A percentile compares a stretch with the other conserved stretches of the same genome.
Evolutionary conservation across 208 protist species (phyloP).

Genomic region (Crithidia thermophila): DNA sequence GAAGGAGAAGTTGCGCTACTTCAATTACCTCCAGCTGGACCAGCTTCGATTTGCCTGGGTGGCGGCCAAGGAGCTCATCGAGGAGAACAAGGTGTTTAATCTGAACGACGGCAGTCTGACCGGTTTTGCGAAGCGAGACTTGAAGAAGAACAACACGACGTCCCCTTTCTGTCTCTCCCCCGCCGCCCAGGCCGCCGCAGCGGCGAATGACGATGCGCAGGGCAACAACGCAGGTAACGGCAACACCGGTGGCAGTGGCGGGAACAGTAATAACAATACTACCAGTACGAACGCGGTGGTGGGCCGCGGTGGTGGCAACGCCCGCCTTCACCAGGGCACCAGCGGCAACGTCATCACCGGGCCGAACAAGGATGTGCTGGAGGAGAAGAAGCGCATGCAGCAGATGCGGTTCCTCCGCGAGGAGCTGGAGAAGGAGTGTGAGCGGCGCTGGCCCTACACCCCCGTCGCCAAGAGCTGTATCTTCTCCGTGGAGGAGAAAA

Average conservation of each 20-base stretch:
- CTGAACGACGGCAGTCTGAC: constrained; percentile 64
- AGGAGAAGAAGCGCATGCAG: constrained; percentile 50
- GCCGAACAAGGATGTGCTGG: constrained; percentile 42
- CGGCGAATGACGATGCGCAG: neutral
- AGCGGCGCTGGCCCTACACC: constrained; percentile 70
- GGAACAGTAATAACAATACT: constrained; percentile 8
- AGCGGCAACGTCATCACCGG: constrained; percentile 61
- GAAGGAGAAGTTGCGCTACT: constrained; percentile 43
- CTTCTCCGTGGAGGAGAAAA: constrained; percentile 59
- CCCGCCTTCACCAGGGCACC: constrained; percentile 36
- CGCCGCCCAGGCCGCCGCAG: constrained; percentile 2
- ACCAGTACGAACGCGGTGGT: constrained; percentile 12
- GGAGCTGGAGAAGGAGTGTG: constrained; percentile 62
- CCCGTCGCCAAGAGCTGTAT: constrained; percentile 65
- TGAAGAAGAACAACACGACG: constrained; percentile 65
- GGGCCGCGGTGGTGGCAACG: constrained; percentile 24
- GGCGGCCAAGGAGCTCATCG: constrained; percentile 69
- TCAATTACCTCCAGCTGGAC: constrained; percentile 78
- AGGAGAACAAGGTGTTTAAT: constrained; percentile 58
- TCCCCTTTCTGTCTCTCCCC: constrained; percentile 32
- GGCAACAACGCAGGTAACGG: neutral
- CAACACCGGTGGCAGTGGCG: neutral
- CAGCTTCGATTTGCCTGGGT: constrained; percentile 76
- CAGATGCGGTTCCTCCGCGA: constrained; percentile 62
- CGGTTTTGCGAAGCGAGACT: constrained; percentile 57